Base-by-base conservation (phyloP, 148 eudicot genomes). In the Talinum fruticosum region DNA sequence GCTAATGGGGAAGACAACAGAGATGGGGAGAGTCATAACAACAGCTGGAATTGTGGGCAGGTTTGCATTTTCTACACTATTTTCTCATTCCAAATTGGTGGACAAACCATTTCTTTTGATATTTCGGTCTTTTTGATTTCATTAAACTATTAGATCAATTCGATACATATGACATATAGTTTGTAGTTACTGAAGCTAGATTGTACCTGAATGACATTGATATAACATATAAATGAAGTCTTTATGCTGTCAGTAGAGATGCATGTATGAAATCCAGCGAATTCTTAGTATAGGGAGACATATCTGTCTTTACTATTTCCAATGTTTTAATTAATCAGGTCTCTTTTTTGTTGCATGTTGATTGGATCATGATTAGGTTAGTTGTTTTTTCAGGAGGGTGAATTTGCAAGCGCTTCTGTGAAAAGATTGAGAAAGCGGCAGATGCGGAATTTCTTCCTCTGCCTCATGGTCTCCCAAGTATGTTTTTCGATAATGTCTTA, bases 41-140 rank as follows among this genome's bases (percentile, higher is more conserved):
- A 89, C 79, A 96, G 97, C 88, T 96, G 99, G 99, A 93, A 96
- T 71, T 93, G 99, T 82, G 99, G 99, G 71, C 87, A 91, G 92
- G 99, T 96, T 85, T 75, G 79, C 21, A 28, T 74, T 26, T 16
- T 64, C 26, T 66, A 77, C 61, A 64, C 29, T 29, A 6, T 2
- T 44, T 72, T 38, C 18, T 69, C 19, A 13, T 19, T 71, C 33
- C 35, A 32, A 8, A 26, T 47, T 49, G 36, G 35, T 38, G 62
- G 18, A 75, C 32, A 37, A 79, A 74, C 16, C 32, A 30, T 26
- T 28, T 49, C 26, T 72, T 38, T 24, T 61, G 47, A 16, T 44
- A 15, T 44, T 16, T 49, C 8, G 5, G 23, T 23, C 23, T 29
- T 30, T n/a, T 65, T 41, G 57, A 18, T 71, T 64, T 29, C 41